phyloP scores from a whole-genome alignment of 2,329 filamentous ascomycete genomes.

The Daldinia sp. region DNA sequence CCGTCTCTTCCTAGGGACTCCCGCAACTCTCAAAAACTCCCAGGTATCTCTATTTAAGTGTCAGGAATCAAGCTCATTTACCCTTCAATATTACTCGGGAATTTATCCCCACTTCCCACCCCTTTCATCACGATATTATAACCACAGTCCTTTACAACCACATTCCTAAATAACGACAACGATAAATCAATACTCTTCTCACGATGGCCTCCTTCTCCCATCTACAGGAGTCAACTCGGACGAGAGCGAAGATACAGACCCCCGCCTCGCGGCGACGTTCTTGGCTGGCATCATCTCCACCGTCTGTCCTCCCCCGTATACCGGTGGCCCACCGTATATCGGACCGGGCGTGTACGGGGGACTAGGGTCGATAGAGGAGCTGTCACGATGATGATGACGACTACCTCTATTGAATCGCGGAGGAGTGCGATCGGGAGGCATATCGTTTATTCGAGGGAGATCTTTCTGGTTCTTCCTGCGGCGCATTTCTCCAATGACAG shows the following conservation, averaged over 20 bases:
- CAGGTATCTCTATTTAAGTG: neutral
- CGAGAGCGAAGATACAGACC: slow-evolving; percentile 35
- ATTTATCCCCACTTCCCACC: neutral
- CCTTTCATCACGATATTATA: neutral
- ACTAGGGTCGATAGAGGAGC: slow-evolving; percentile 24
- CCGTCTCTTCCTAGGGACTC: neutral
- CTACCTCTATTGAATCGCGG: slow-evolving; percentile 29
- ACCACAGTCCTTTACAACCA: neutral
- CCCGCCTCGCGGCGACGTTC: slow-evolving; percentile 15
- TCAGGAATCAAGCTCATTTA: neutral
- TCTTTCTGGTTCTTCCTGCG: slow-evolving; percentile 33
- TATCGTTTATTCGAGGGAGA: neutral
- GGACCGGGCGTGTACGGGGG: slow-evolving; percentile 40
- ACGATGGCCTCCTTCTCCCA: neutral
- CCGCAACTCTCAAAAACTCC: too few relatives aligned
- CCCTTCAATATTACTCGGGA: neutral
- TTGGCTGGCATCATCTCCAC: slow-evolving; percentile 34
- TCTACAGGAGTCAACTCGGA: slow-evolving; percentile 2
- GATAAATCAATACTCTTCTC: neutral
- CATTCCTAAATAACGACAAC: neutral
- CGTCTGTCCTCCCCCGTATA: neutral
- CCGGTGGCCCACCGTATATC: slow-evolving; percentile 16
- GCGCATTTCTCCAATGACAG: slow-evolving; percentile 51
- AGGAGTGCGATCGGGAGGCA: neutral
- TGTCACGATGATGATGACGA: slow-evolving; percentile 7